Evolutionary conservation across 306 rosid genomes (phyloP).

Genomic region (Medicago arabica): DNA sequence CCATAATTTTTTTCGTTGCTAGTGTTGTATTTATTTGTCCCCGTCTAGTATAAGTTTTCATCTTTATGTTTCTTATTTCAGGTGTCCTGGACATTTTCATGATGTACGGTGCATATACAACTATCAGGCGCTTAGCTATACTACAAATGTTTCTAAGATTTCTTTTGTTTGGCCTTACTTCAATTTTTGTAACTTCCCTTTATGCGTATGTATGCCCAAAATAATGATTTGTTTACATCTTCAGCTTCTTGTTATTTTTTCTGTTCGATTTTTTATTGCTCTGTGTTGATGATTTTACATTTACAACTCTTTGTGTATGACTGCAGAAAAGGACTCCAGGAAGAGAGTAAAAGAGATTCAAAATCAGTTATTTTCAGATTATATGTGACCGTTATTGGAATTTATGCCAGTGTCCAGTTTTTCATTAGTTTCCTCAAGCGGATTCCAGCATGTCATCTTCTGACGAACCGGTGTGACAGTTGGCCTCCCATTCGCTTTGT

Average conservation of each 20-base stretch:
- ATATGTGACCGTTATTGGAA: conserved; percentile 70
- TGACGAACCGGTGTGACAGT: conserved; percentile 87
- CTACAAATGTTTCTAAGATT: conserved; percentile 86
- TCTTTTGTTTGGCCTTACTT: conserved; percentile 78
- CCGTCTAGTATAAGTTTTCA: conserved; percentile 12
- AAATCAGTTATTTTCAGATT: conserved; percentile 58
- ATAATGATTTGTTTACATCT: conserved; percentile 17
- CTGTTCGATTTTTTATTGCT: conserved; percentile 2
- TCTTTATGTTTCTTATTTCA: conserved; percentile 41
- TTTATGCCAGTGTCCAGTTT: conserved; percentile 87
- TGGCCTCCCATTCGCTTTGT: conserved; percentile 81
- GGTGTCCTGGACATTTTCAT: conserved; percentile 90
- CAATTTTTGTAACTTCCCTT: conserved; percentile 73
- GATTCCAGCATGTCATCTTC: conserved; percentile 80
- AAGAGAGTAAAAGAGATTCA: no score
- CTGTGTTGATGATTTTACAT: conserved; percentile 19
- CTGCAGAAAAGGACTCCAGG: conserved; percentile 87
- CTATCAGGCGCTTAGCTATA: conserved; percentile 71
- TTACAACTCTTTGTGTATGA: conserved; percentile 32
- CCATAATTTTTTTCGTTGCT: background rate
- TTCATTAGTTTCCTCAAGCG: conserved; percentile 84
- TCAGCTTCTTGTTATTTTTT: conserved; percentile 17
- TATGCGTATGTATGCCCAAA: conserved; percentile 67
- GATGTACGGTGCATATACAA: conserved; percentile 98
- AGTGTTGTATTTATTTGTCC: background rate